phyloP scores from a whole-genome alignment of 2,329 filamentous ascomycete species.

The Diaporthe helianthi region DNA sequence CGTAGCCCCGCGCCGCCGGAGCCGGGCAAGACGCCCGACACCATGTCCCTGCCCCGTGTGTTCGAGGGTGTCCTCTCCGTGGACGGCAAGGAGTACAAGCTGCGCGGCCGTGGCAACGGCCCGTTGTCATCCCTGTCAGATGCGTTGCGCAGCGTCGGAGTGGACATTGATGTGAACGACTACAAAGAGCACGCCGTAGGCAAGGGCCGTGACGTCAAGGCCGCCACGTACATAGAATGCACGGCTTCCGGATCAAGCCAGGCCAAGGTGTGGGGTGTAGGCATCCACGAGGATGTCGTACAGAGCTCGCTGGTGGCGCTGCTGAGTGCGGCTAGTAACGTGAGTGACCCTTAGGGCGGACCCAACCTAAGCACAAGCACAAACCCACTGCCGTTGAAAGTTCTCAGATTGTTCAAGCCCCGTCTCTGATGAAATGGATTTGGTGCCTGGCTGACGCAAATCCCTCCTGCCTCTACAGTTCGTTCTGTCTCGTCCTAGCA shows the following conservation, averaged over 20 bases:
- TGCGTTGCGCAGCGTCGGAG: conserved; percentile 78
- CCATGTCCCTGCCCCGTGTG: conserved; percentile 77
- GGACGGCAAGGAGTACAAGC: conserved; percentile 78
- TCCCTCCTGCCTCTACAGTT: conserved; percentile 60
- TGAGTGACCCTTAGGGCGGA: conserved; percentile 55
- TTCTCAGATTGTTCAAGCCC: conserved; percentile 15
- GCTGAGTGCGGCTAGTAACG: conserved; percentile 83
- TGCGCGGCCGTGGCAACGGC: conserved; percentile 85
- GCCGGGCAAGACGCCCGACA: conserved; percentile 76
- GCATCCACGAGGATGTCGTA: conserved; percentile 90
- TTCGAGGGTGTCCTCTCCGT: conserved; percentile 87
- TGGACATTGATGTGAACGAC: conserved; percentile 89
- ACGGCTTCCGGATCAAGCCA: conserved; percentile 70
- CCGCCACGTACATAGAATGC: conserved; percentile 95
- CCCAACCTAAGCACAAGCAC: conserved; percentile 14
- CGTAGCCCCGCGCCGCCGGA: conserved; percentile 73
- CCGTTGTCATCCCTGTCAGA: conserved; percentile 88
- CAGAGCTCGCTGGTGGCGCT: conserved; percentile 88
- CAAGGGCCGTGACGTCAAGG: conserved; percentile 80
- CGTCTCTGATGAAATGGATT: conserved; percentile 19
- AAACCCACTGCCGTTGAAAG: conserved; percentile 19
- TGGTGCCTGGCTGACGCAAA: conserved; percentile 28
- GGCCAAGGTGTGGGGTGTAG: conserved; percentile 82
- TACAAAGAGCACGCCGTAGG: conserved; percentile 98
- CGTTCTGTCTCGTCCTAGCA: conserved; percentile 62